Base-by-base conservation (phyloP, 495 filamentous ascomycete species). In the Aspergillus leporis region DNA sequence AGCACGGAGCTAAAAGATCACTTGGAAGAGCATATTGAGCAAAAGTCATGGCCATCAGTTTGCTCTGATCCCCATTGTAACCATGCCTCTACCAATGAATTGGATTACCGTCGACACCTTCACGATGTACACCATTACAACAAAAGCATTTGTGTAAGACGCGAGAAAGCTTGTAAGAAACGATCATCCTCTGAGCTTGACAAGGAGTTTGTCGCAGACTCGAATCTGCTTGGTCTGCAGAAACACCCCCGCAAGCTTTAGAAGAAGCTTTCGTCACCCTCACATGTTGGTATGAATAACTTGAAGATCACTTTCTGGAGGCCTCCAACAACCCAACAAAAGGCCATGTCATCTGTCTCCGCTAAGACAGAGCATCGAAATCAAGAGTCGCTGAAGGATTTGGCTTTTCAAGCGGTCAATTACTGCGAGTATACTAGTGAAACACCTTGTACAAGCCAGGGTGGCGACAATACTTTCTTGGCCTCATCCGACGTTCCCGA, bases 61-160 rank as follows among this genome's bases (percentile, higher is more conserved):
- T 58, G 55, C 28, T 32, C 55, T 16, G 55, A 51, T 21, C 43
- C 43, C 18, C 49, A 13, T 30, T 58, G 55, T 51, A 51, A 32
- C 55, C 46, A 58, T 13, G 19, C 32, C 28, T 38, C 31, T 43
- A 43, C 28, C 12, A 22, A 51, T 22, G 46, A 58, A 38, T 6
- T n/a, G 32, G 30, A 51, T 41, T 58, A 51, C 32, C 46, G 46
- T 25, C 46, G 46, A 21, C 46, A 58, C 14, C 46, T 58, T 58
- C 31, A 51, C 30, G 46, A 58, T 32, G 19, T 58, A 32, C 46
- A 58, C 31, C n/a, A 50, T 51, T 58, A 58, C 46, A n/a, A 51
- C 10, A 58, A 51, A 43, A 19, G 12, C 3, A 51, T 58, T 19
- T 58, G 31, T 41, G 32, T 53, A 22, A 21, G 8, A 53, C 4